phyloP scores from a whole-genome alignment of 306 rosid species.

The Trifolium fragiferum region DNA sequence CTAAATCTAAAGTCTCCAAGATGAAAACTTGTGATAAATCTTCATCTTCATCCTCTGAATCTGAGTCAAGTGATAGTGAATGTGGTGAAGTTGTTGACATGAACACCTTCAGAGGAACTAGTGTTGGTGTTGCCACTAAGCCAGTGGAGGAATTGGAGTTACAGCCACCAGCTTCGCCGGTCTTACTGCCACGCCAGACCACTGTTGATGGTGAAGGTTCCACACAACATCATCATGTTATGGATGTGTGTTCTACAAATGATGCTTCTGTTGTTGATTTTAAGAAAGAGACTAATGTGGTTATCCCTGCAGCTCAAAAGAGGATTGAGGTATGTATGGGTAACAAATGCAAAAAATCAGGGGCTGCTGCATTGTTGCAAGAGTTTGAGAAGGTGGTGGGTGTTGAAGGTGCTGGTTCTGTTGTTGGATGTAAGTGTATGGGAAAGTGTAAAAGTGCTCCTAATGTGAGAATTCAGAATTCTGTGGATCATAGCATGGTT shows the following conservation, averaged over 20 bases:
- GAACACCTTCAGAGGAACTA: slow-evolving; percentile 46
- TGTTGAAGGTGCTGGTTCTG: slow-evolving; percentile 64
- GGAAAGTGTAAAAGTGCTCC: slow-evolving; percentile 92
- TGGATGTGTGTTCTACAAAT: slow-evolving; percentile 39
- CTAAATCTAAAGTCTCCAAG: slow-evolving; percentile 54
- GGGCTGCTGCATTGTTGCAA: slow-evolving; percentile 64
- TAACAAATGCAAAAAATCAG: slow-evolving; percentile 72
- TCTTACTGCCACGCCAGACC: neutral
- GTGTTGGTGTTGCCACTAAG: slow-evolving; percentile 45
- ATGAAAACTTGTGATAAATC: slow-evolving; percentile 51
- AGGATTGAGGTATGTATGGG: slow-evolving; percentile 97
- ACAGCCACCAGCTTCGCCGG: slow-evolving; percentile 5
- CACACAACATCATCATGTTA: slow-evolving; percentile 2
- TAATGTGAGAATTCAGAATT: slow-evolving; percentile 67
- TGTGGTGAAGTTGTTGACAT: slow-evolving; percentile 56
- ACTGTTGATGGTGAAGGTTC: slow-evolving; percentile 13
- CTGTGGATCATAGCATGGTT: slow-evolving; percentile 38
- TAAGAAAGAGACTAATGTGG: slow-evolving; percentile 24
- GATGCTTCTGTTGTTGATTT: slow-evolving; percentile 28
- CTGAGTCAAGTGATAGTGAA: slow-evolving; percentile 78
- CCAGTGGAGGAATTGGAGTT: slow-evolving; percentile 10
- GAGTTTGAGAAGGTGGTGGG: slow-evolving; percentile 70
- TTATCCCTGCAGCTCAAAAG: slow-evolving; percentile 37
- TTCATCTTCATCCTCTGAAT: slow-evolving; percentile 74
- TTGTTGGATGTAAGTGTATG: slow-evolving; percentile 87